A percentile compares a stretch with the other conserved stretches of the same genome.
Conservation (phyloP, 176 grass and related monocot species). For the Oryza punctata region DNA sequence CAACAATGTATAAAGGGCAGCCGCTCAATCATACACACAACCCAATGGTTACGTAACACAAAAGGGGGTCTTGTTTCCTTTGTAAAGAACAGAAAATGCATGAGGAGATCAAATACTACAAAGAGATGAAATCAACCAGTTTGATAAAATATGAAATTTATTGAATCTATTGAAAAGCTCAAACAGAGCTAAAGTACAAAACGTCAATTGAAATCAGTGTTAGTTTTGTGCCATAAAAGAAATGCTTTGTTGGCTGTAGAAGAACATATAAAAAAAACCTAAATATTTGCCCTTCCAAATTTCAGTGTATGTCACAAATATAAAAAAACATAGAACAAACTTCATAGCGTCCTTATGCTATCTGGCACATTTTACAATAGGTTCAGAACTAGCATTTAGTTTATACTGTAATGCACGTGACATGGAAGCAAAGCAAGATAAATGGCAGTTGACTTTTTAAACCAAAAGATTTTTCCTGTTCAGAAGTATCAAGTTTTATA, state of each 20-base stretch:
- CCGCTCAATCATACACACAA: slow-evolving; percentile 7
- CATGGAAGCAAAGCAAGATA: slow-evolving; percentile 28
- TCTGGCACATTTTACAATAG: not conserved
- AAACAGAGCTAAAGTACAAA: slow-evolving; percentile 10
- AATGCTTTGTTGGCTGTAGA: slow-evolving; percentile 8
- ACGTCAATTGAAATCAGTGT: not conserved
- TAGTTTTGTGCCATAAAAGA: not conserved
- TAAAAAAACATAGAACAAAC: slow-evolving; percentile 6
- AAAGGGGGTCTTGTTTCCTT: not conserved
- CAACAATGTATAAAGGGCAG: slow-evolving; percentile 3
- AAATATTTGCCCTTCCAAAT: slow-evolving; percentile 12
- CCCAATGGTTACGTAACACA: not conserved
- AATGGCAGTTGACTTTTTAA: slow-evolving; percentile 14
- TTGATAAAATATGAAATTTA: slow-evolving; percentile 7
- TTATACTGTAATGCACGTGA: slow-evolving; percentile 1
- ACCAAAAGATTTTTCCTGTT: slow-evolving; percentile 15
- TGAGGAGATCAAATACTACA: not conserved
- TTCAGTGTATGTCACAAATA: not conserved
- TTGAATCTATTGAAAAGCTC: slow-evolving; percentile 23
- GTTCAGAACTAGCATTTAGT: not conserved
- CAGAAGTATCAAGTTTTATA: slow-evolving; percentile 12
- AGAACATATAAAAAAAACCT: slow-evolving; percentile 3
- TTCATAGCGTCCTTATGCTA: not conserved
- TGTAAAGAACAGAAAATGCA: not conserved
- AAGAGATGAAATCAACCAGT: slow-evolving; percentile 18